These are phyloP conservation scores for Tolypocladium capitatum DNA, from an alignment of 2,329 filamentous ascomycete species.

Conservation along the genomic window DNA sequence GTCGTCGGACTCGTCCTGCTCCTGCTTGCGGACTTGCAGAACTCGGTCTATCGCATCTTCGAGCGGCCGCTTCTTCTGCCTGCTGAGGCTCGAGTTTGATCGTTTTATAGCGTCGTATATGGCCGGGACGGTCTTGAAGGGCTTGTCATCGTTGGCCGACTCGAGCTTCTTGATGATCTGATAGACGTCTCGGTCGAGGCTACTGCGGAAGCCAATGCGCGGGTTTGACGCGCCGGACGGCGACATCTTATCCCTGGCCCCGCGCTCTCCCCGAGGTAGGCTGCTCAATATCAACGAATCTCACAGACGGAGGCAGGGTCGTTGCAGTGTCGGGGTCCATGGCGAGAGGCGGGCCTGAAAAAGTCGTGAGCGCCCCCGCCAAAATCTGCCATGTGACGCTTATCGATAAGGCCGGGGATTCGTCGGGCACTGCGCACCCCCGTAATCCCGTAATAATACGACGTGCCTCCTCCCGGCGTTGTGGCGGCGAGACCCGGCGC, in stretches of 20 bases:
- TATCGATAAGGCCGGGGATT: conserved; percentile 1
- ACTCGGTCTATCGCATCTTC: conserved; percentile 80
- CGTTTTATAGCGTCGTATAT: conserved; percentile 71
- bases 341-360: neutral
- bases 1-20: conserved; percentile 44
- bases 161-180: conserved; percentile 66
- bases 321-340: neutral
- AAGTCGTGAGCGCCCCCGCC: neutral
- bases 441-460: too few relatives aligned
- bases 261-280: neutral
- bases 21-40: conserved; percentile 57
- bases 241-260: neutral
- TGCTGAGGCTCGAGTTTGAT: conserved; percentile 77
- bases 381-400: neutral
- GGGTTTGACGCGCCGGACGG: neutral
- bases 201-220: conserved; percentile 10
- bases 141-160: conserved; percentile 44
- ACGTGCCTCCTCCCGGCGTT: too few relatives aligned
- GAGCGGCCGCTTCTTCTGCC: conserved; percentile 67
- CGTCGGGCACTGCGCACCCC: too few relatives aligned
- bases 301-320: neutral
- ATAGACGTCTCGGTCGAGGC: conserved; percentile 60
- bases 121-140: conserved; percentile 34
- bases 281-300: neutral
- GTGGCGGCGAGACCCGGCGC: too few relatives aligned